Percentiles rank a stretch among this genome's conserved stretches.
phyloP scores from a whole-genome alignment of 495 filamentous ascomycete genomes.

The Lindgomyces ingoldianus region DNA sequence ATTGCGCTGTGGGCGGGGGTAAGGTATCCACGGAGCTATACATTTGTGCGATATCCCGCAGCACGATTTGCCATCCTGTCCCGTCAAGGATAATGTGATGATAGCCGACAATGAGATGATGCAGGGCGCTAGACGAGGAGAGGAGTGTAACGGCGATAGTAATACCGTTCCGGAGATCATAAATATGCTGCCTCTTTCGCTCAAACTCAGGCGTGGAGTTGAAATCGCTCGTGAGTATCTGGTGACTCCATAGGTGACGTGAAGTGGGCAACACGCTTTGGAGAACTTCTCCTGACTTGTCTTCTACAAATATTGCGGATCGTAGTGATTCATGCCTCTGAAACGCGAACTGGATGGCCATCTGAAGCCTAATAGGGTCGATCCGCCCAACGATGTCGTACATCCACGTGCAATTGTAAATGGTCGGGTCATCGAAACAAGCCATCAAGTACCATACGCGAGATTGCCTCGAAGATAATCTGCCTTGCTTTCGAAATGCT shows the following conservation, averaged over 20 bases:
- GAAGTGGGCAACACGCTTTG: background rate
- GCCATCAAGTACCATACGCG: background rate
- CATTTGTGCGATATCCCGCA: background rate
- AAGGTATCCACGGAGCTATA: background rate
- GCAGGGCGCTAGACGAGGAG: background rate
- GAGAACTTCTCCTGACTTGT: background rate
- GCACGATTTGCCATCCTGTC: background rate
- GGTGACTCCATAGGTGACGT: no score
- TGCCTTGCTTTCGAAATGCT: no score
- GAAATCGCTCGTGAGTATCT: no score
- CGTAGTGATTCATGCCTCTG: background rate
- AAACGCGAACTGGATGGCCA: background rate
- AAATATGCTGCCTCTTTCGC: background rate
- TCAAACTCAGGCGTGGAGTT: no score
- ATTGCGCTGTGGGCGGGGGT: background rate
- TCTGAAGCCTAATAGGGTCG: no score
- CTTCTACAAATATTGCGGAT: background rate
- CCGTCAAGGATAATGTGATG: conserved; percentile 11
- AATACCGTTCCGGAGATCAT: background rate
- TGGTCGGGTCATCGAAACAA: background rate
- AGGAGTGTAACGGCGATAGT: background rate
- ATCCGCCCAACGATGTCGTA: no score
- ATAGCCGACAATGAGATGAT: background rate
- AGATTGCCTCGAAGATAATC: background rate
- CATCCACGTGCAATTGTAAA: background rate